Evolutionary conservation across 306 rosid species (phyloP), one percentile per base, ranked within the genome.

Genomic region (Carpinus viminea): DNA sequence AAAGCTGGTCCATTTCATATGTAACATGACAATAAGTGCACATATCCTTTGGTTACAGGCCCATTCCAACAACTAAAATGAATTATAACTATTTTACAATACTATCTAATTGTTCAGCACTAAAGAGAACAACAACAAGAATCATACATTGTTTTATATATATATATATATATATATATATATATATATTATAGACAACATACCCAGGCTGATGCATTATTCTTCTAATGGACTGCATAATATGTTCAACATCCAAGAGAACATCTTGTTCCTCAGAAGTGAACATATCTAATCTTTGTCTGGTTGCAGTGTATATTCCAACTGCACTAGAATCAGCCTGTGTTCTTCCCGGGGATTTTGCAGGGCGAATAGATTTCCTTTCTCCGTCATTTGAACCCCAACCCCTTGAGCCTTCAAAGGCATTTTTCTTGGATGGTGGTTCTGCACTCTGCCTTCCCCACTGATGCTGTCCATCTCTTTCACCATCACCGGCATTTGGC

Each of bases 151-250:
- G 28, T n/a, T 66, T 38, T 51, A 36, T 0, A 15, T 36, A 4
- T 12, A 46, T n/a, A n/a, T n/a, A n/a, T n/a, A 24, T 24, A 24
- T 24, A 24, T 47, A 18, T 6, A 48, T 45, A 46, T 0, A 18
- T 59, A 50, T n/a, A 54, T 38, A 66, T 24, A 70, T 45, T 21
- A 70, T 12, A 31, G 76, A 72, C 73, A 75, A 81, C 87, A 65
- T 92, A 95, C 98, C 98, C 98, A 75, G 90, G 53, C 60, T 83
- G 92, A 77, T 92, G 97, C 93, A 95, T 91, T 48, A 93, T 91
- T 77, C 89, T 84, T 66, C 93, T 88, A 59, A 93, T 87, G 26
- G 89, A 82, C 73, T 80, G 92, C 89, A 93, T 85, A 57, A 87
- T 66, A 2, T 95, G 88, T 43, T 93, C 97, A 34, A 92, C 68